Conservation (phyloP, 331 rosid species). For the Rosa hybrid region DNA sequence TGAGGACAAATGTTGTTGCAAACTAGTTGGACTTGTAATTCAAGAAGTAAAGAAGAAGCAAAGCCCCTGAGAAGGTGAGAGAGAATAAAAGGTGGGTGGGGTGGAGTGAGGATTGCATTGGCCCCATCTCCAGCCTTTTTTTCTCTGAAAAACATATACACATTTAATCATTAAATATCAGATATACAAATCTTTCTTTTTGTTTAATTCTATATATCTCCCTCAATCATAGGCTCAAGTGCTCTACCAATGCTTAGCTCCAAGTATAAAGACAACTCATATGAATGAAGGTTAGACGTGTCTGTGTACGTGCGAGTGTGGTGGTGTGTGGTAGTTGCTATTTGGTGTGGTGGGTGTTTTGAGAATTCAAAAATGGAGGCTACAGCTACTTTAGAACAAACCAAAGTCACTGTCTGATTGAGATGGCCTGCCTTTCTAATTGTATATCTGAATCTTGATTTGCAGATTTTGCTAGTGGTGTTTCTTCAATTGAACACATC, state of each 20-base stretch:
- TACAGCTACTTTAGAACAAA: slow-evolving; percentile 65
- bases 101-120: slow-evolving; percentile 68
- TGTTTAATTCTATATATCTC: slow-evolving; percentile 20
- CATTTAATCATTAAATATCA: background rate
- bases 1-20: slow-evolving; percentile 32
- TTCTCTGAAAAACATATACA: slow-evolving; percentile 8
- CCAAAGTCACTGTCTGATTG: slow-evolving; percentile 23
- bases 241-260: slow-evolving; percentile 35
- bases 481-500: background rate
- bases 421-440: slow-evolving; percentile 24
- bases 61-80: slow-evolving; percentile 30
- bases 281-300: slow-evolving; percentile 21
- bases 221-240: slow-evolving; percentile 34
- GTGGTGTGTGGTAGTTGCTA: slow-evolving; percentile 8
- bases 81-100: slow-evolving; percentile 73
- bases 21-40: slow-evolving; percentile 26
- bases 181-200: background rate
- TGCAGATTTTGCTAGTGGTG: background rate
- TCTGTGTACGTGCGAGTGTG: slow-evolving; percentile 13
- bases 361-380: slow-evolving; percentile 37
- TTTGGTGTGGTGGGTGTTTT: slow-evolving; percentile 28
- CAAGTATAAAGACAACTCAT: slow-evolving; percentile 32
- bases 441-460: background rate
- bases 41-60: slow-evolving; percentile 67
- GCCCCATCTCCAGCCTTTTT: slow-evolving; percentile 68